phyloP scores from a whole-genome alignment of 495 filamentous ascomycete genomes.

The Patellaria atrata region DNA sequence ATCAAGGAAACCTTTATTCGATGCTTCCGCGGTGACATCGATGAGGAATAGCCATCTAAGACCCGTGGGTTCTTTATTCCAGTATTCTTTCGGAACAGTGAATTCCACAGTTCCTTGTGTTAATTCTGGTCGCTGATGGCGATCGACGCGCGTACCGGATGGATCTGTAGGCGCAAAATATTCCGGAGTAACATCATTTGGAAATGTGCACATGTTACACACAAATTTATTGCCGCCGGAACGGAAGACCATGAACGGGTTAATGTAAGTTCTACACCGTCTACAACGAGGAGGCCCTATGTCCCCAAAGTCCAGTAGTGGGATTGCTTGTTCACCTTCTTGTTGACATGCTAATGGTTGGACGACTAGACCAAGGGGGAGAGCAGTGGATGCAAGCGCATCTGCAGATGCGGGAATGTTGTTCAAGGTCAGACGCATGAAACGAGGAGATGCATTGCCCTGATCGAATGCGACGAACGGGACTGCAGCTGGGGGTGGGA shows the following conservation, averaged over 20 bases:
- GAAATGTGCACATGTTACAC: conserved; percentile 96
- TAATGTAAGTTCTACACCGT: conserved; percentile 92
- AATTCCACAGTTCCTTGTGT: conserved; percentile 89
- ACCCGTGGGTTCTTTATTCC: conserved; percentile 85
- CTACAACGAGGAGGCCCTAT: conserved; percentile 81
- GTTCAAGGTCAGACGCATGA: conserved; percentile 79
- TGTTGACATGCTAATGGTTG: conserved; percentile 79
- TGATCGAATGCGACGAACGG: conserved; percentile 90
- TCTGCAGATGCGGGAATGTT: conserved; percentile 78
- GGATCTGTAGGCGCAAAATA: conserved; percentile 89
- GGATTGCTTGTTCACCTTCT: conserved; percentile 74
- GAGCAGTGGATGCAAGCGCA: conserved; percentile 56
- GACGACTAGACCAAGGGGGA: conserved; percentile 78
- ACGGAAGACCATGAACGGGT: conserved; percentile 95
- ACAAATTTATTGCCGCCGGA: conserved; percentile 92
- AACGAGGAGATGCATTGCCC: conserved; percentile 92
- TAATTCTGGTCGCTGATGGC: conserved; percentile 79
- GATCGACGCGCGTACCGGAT: conserved; percentile 73
- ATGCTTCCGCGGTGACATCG: conserved; percentile 80
- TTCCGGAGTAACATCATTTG: conserved; percentile 83
- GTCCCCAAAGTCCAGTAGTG: conserved; percentile 91
- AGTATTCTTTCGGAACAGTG: conserved; percentile 93
- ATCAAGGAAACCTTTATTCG: conserved; percentile 79
- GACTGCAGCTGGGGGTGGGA: conserved; percentile 77
- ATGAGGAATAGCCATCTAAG: conserved; percentile 82